Conservation (phyloP, 2,329 filamentous ascomycete species). For the Sporothrix brunneoviolacea region DNA sequence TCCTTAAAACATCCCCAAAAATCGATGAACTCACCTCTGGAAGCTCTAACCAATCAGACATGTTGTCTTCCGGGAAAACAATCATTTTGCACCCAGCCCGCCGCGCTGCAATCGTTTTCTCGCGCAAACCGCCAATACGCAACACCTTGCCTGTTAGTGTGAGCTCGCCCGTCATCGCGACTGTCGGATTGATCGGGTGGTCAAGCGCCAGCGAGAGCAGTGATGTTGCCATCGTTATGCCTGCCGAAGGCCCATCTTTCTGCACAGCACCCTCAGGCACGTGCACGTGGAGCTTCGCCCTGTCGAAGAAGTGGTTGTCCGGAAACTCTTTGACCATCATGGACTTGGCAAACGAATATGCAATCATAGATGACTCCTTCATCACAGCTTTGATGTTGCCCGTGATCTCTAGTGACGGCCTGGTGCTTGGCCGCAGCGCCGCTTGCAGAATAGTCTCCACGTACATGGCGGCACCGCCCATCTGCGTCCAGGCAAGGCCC, state of each 20-base stretch:
- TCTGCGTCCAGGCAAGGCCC: constrained; percentile 96
- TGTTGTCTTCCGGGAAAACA: constrained; percentile 91
- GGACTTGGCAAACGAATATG: constrained; percentile 92
- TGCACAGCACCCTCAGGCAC: constrained; percentile 93
- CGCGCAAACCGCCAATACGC: constrained; percentile 84
- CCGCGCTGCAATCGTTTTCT: constrained; percentile 95
- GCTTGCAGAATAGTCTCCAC: constrained; percentile 93
- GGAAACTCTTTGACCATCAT: constrained; percentile 79
- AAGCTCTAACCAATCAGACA: constrained; percentile 94
- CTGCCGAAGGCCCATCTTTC: constrained; percentile 88
- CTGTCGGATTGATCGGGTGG: constrained; percentile 68
- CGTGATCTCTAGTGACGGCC: constrained; percentile 79
- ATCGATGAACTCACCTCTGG: constrained; percentile 66
- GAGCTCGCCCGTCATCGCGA: constrained; percentile 97
- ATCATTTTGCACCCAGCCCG: constrained; percentile 88
- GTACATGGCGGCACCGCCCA: constrained; percentile 94
- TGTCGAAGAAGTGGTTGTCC: constrained; percentile 91
- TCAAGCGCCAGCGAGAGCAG: constrained; percentile 80
- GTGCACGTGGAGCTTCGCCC: constrained; percentile 90
- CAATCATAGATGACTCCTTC: constrained; percentile 94
- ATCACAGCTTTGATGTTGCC: constrained; percentile 94
- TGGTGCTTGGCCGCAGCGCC: constrained; percentile 64
- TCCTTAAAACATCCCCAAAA: too few species aligned
- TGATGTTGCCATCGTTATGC: constrained; percentile 97
- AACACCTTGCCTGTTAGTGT: constrained; percentile 96